Conservation (phyloP, 2,329 filamentous ascomycete genomes). For the Catunica adiposa region DNA sequence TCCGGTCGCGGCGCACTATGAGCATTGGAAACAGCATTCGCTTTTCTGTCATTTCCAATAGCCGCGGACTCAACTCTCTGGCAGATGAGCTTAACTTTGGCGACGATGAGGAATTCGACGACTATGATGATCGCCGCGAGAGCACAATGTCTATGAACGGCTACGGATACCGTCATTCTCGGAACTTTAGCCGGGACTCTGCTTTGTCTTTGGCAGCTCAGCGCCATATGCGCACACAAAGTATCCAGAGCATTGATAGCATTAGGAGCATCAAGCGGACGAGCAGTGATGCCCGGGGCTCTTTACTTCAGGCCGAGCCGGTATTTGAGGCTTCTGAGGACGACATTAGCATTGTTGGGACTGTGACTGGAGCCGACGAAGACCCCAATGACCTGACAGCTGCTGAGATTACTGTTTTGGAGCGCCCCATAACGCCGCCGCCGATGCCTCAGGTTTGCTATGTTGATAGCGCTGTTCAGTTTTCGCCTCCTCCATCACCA, state of each 20-base stretch:
- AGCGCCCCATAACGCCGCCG: conserved; percentile 15
- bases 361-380: conserved; percentile 8
- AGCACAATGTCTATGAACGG: conserved; percentile 37
- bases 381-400: conserved; percentile 5
- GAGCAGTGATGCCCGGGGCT: conserved; percentile 37
- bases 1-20: conserved; percentile 41
- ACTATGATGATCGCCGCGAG: conserved; percentile 48
- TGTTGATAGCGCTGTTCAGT: conserved; percentile 64
- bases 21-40: conserved; percentile 58
- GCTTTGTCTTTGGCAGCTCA: conserved; percentile 24
- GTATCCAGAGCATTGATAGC: conserved; percentile 34
- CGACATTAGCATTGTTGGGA: conserved; percentile 22
- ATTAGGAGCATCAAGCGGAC: conserved; percentile 22
- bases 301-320: conserved; percentile 34
- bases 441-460: conserved; percentile 33
- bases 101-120: conserved; percentile 51
- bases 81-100: conserved; percentile 86
- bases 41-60: conserved; percentile 50
- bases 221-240: conserved; percentile 38
- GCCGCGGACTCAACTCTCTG: conserved; percentile 50
- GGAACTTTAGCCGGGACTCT: conserved; percentile 43
- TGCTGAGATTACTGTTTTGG: conserved; percentile 10
- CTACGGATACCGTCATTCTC: conserved; percentile 28
- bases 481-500: conserved; percentile 66
- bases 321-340: conserved; percentile 41